Base-by-base conservation (phyloP, 164 flowering plant genomes). In the Vitis amurensis region DNA sequence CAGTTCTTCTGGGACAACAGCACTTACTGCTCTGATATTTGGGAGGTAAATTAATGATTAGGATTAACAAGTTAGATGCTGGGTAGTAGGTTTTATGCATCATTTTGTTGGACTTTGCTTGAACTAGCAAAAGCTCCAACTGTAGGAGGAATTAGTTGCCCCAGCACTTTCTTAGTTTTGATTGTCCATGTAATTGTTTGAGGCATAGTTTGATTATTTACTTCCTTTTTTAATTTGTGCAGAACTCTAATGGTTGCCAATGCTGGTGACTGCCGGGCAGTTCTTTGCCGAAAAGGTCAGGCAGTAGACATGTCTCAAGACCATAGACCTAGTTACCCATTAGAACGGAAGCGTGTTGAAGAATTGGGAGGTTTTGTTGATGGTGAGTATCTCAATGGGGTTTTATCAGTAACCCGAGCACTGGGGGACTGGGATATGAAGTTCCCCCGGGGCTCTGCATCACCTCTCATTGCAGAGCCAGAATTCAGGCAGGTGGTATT, bases 361-460 rank as follows among this genome's bases (percentile, higher is more conserved):
- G 84, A 87, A 52, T 73, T 78, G 11, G 94, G 95, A 52, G 98
- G 91, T 1, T 85, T 55, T 68, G 73, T 91, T 3, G 93, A 91
- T 29, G 23, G 23, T 19, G 23, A 19, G 19, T 93, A 91, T 74
- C 89, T 93, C 14, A 93, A 91, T 55, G 97, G 97, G 11, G 86
- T 84, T 16, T 75, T 94, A 16, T 86, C 93, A 1, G 92, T 94
- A 3, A 74, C 89, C 48, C 84, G 98, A 70, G 98, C 97, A 8
- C 73, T 91, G 49, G 98, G 98, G 4, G 98, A 91, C 76, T 91
- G 97, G 98, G 90, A 90, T 77, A 82, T 93, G 93, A 93, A 93
- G 80, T 64, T 78, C 8, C 89, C 89, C 0, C 66, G 69, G 23
- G 96, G 91, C 11, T 84, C 94, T 44, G 50, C 84, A 51, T 88